These are phyloP conservation scores for Penicillium cosmopolitanum DNA, from an alignment of 495 filamentous ascomycete genomes.

Conservation along the genomic window DNA sequence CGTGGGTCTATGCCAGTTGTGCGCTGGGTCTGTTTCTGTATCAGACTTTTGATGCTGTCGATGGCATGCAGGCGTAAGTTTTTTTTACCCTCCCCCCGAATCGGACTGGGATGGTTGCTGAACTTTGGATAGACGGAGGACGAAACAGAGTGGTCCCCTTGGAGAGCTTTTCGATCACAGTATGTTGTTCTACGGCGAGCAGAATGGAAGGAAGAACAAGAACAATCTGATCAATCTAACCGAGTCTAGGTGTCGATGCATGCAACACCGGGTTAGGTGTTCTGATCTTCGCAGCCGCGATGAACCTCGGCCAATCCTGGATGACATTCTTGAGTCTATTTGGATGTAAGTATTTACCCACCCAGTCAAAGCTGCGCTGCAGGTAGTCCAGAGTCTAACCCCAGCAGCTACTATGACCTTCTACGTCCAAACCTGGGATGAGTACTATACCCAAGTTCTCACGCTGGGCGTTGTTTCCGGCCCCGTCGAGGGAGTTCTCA, in stretches of 20 bases:
- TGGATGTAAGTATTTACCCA: constrained; percentile 59
- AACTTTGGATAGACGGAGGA: constrained; percentile 66
- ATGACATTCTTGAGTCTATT: constrained; percentile 83
- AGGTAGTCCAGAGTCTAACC: constrained; percentile 21
- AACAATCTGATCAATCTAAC: constrained; percentile 1
- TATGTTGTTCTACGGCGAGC: constrained; percentile 36
- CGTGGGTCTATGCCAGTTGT: constrained; percentile 94
- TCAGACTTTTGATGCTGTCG: constrained; percentile 97
- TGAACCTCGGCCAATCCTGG: constrained; percentile 95
- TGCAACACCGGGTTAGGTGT: constrained; percentile 94
- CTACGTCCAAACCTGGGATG: constrained; percentile 98
- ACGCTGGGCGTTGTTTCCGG: constrained; percentile 92
- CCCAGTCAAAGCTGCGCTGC: not conserved
- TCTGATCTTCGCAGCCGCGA: constrained; percentile 84
- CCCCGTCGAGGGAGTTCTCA: constrained; percentile 92
- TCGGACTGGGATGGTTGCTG: constrained; percentile 19
- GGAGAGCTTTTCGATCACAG: constrained; percentile 98
- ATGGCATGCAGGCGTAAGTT: constrained; percentile 87
- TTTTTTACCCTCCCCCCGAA: not conserved
- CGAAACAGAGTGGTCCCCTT: constrained; percentile 87
- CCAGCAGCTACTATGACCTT: constrained; percentile 76
- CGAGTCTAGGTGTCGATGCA: constrained; percentile 75
- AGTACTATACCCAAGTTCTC: constrained; percentile 96
- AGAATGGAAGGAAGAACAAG: not conserved
- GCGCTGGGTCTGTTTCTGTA: constrained; percentile 90